phyloP scores from a whole-genome alignment of 345 rosid genomes.

The Populus deltoides region DNA sequence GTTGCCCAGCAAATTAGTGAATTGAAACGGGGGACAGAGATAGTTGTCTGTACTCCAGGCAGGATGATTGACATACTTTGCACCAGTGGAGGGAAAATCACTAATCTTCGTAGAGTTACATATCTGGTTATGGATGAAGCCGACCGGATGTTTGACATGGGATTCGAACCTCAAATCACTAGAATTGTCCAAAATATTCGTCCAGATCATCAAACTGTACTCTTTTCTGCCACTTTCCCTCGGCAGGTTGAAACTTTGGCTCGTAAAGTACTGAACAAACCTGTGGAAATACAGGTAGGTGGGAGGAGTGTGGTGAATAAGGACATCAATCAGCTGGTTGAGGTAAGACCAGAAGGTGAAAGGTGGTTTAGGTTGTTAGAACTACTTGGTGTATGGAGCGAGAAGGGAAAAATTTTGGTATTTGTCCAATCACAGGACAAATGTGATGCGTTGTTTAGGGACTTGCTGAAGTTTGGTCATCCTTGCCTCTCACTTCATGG shows the following conservation, averaged over 20 bases:
- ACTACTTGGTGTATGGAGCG: conserved; percentile 93
- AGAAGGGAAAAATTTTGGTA: conserved; percentile 83
- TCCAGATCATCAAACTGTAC: conserved; percentile 93
- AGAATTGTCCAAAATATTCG: conserved; percentile 89
- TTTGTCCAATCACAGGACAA: conserved; percentile 91
- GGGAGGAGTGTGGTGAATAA: conserved; percentile 98
- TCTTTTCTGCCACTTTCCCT: conserved; percentile 95
- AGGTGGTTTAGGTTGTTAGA: conserved; percentile 83
- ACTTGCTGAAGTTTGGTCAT: conserved; percentile 70
- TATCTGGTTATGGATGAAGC: conserved; percentile 97
- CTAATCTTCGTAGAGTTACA: conserved; percentile 81
- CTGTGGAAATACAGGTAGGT: conserved; percentile 88
- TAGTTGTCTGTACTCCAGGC: conserved; percentile 97
- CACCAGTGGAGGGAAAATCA: conserved; percentile 88
- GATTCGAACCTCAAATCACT: conserved; percentile 93
- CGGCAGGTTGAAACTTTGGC: conserved; percentile 96
- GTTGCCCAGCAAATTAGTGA: conserved; percentile 99
- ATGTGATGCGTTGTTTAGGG: conserved; percentile 80
- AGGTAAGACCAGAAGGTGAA: conserved; percentile 86
- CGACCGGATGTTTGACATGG: conserved; percentile 99
- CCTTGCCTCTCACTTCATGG: conserved; percentile 97
- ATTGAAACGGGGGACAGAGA: conserved; percentile 87
- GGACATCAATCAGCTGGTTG: conserved; percentile 85
- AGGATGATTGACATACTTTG: conserved; percentile 97
- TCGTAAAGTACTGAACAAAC: conserved; percentile 76